Conservation (phyloP, 202 grass and related monocot species). For the Carex arenaria region DNA sequence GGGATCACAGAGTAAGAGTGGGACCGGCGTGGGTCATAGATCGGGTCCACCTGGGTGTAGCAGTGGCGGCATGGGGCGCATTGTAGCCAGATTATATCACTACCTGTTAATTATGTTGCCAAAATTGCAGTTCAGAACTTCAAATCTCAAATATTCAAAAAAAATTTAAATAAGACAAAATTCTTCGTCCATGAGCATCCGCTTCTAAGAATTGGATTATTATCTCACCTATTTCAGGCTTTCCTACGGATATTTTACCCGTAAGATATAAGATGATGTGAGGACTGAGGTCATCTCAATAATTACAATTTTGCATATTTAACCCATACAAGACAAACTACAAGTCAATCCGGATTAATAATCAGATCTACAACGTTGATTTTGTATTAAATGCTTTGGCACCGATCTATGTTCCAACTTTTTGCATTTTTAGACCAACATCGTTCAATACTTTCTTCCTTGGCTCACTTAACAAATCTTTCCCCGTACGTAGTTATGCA, state of each 20-base stretch:
- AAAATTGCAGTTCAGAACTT: neutral
- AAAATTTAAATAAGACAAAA: neutral
- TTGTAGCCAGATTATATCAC: constrained; percentile 92
- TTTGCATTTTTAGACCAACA: neutral
- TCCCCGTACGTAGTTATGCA: neutral
- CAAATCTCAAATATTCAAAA: neutral
- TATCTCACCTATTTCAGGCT: neutral
- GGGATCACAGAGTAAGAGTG: constrained; percentile 54
- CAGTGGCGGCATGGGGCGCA: constrained; percentile 86
- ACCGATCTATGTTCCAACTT: neutral
- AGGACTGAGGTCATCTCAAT: neutral
- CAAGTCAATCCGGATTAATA: neutral
- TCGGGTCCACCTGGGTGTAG: constrained; percentile 75
- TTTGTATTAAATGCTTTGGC: neutral
- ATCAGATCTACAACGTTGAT: neutral
- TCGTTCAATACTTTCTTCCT: neutral
- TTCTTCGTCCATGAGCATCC: neutral
- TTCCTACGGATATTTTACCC: neutral
- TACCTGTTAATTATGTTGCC: constrained; percentile 23
- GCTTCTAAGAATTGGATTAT: neutral
- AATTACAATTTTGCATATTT: neutral
- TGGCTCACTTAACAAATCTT: too few species aligned
- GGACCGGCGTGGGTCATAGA: constrained; percentile 83
- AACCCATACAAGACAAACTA: neutral
- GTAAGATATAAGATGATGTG: neutral